Percentiles rank a stretch among this genome's conserved stretches.
phyloP scores from a whole-genome alignment of 2,329 filamentous ascomycete species.

The Penicillium sp. region DNA sequence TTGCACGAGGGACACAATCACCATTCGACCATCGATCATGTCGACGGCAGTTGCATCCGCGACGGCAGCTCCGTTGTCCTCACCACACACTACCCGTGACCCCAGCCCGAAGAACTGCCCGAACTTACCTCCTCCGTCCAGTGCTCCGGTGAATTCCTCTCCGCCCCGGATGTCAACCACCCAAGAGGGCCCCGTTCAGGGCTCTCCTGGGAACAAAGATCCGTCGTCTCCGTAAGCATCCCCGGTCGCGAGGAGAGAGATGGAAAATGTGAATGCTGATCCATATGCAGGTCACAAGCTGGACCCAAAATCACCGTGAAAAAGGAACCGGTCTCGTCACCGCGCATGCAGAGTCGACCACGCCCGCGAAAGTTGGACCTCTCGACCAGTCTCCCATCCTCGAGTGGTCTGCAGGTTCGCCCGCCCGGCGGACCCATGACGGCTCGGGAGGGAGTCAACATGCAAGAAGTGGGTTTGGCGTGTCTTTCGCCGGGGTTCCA shows the following conservation, averaged over 20 bases:
- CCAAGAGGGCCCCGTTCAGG: constrained; percentile 33
- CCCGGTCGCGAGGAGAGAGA: background rate
- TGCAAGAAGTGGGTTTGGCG: constrained; percentile 88
- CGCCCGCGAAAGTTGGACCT: constrained; percentile 45
- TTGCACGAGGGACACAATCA: too few species aligned
- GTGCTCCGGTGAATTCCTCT: constrained; percentile 31
- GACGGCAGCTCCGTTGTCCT: constrained; percentile 39
- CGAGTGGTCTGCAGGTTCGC: constrained; percentile 54
- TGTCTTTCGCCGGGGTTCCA: constrained; percentile 94
- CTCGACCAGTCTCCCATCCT: constrained; percentile 41
- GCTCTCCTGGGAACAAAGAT: constrained; percentile 34
- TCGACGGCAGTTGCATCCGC: constrained; percentile 47
- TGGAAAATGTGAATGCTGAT: constrained; percentile 3
- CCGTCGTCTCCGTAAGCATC: constrained; percentile 47
- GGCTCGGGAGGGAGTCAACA: constrained; percentile 68
- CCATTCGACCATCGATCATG: too few species aligned
- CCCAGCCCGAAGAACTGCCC: constrained; percentile 43
- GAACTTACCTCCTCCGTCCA: constrained; percentile 34
- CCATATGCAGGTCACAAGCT: constrained; percentile 29
- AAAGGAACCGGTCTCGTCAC: constrained; percentile 82
- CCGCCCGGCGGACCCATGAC: constrained; percentile 65
- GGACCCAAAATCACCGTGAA: constrained; percentile 85
- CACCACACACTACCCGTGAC: constrained; percentile 41
- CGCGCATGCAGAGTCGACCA: constrained; percentile 56
- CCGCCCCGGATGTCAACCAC: constrained; percentile 29